Evolutionary conservation across 192 early-diverging fungal genomes (phyloP).

Genomic region (Diversispora epigaea): DNA sequence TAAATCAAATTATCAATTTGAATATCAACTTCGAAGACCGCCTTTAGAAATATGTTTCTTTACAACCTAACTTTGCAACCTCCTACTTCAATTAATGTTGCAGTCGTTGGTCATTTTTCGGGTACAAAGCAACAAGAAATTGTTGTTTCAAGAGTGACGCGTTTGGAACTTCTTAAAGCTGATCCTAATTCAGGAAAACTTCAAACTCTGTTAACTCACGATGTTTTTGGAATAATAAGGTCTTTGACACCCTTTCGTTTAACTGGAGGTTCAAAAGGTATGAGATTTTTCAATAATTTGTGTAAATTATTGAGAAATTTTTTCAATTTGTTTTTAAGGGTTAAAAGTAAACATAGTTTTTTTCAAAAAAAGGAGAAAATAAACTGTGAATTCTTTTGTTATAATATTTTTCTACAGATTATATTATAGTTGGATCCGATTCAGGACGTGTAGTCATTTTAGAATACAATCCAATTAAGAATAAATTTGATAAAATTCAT

Average conservation of each 20-base stretch:
- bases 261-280: slow-evolving; percentile 86
- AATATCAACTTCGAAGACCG: too few species aligned
- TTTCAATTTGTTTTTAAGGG: too few species aligned
- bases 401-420: slow-evolving; percentile 58
- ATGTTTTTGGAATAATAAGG: slow-evolving; percentile 86
- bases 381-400: too few species aligned
- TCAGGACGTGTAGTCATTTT: slow-evolving; percentile 86
- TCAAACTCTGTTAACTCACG: slow-evolving; percentile 64
- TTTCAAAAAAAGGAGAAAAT: too few species aligned
- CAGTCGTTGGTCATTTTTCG: slow-evolving; percentile 88
- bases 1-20: too few species aligned
- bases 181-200: slow-evolving; percentile 83
- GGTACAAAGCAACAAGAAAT: slow-evolving; percentile 91
- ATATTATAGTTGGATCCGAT: slow-evolving; percentile 87
- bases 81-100: slow-evolving; percentile 73
- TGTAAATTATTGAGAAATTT: too few species aligned
- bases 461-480: slow-evolving; percentile 78
- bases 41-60: slow-evolving; percentile 59
- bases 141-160: slow-evolving; percentile 66
- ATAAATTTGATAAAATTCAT: slow-evolving; percentile 78
- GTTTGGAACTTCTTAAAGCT: slow-evolving; percentile 79
- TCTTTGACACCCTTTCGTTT: slow-evolving; percentile 82
- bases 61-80: slow-evolving; percentile 90
- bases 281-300: neutral
- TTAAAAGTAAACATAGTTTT: too few species aligned